Conservation (phyloP, 805 yeast genomes). For the Blastobotrys terrestris region DNA sequence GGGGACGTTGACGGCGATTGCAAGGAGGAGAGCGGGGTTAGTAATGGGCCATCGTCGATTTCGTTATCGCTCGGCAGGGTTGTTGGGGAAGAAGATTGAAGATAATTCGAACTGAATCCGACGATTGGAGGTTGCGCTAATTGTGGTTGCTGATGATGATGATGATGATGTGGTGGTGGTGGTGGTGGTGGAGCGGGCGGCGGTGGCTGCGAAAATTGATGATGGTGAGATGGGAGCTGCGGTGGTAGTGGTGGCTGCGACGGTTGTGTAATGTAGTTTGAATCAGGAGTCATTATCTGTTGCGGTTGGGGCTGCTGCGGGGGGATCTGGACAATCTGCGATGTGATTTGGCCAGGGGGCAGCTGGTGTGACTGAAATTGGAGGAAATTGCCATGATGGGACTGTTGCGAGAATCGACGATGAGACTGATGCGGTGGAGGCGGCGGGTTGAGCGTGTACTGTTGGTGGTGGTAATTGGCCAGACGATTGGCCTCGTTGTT, state of each 20-base stretch:
- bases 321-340: conserved; percentile 9
- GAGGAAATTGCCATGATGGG: conserved; percentile 2
- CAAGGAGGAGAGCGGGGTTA: conserved; percentile 11
- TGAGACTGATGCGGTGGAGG: conserved; percentile 2
- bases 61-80: not conserved
- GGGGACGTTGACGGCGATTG: conserved; percentile 8
- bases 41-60: conserved; percentile 1
- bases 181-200: not conserved
- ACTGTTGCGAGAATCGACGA: not conserved
- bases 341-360: conserved; percentile 5
- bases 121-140: not conserved
- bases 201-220: not conserved
- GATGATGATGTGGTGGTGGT: not conserved
- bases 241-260: not conserved
- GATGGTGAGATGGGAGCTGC: too few relatives aligned
- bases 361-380: conserved; percentile 3
- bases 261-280: not conserved
- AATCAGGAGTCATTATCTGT: not conserved
- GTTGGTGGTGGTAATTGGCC: conserved; percentile 1
- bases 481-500: conserved; percentile 31
- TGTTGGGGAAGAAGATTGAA: not conserved
- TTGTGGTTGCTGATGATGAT: not conserved
- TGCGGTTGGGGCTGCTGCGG: not conserved
- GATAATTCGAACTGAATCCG: not conserved
- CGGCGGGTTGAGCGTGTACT: conserved; percentile 4